Percentiles rank a stretch among this genome's conserved stretches.
Conservation (phyloP, 495 filamentous ascomycete species). For the Pyrenopolyporus hunteri region DNA sequence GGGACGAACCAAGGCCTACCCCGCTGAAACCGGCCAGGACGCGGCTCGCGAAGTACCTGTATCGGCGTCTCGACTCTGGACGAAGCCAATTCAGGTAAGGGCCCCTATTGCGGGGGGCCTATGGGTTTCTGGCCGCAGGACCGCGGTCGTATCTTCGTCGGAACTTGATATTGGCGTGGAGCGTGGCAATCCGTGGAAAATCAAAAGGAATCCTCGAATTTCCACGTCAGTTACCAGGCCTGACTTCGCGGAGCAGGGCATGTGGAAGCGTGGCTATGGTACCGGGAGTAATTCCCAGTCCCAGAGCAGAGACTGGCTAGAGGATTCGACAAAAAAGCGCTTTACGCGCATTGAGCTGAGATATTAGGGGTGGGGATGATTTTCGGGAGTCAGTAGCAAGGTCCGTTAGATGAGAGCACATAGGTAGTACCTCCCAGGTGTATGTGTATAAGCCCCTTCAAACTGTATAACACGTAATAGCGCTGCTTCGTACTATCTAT, state of each 20-base stretch:
- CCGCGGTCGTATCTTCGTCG: neutral
- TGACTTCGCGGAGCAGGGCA: slow-evolving; percentile 18
- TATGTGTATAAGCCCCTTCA: slow-evolving; percentile 30
- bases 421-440: too few relatives aligned
- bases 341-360: slow-evolving; percentile 38
- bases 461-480: slow-evolving; percentile 29
- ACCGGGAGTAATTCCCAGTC: neutral
- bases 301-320: slow-evolving; percentile 36
- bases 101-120: neutral
- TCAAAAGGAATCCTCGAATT: neutral
- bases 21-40: neutral
- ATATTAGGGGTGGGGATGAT: slow-evolving; percentile 24
- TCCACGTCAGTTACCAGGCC: neutral
- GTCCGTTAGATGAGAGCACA: slow-evolving; percentile 20
- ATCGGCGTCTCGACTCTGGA: slow-evolving; percentile 17
- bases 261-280: slow-evolving; percentile 25
- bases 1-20: slow-evolving; percentile 1
- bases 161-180: neutral
- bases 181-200: neutral
- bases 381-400: slow-evolving; percentile 10
- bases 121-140: slow-evolving; percentile 1
- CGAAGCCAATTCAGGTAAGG: neutral
- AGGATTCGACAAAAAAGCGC: slow-evolving; percentile 37
- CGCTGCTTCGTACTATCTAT: slow-evolving; percentile 3
- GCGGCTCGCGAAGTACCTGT: neutral